A percentile compares a stretch with the other conserved stretches of the same genome.
Conservation (phyloP, 192 early-diverging fungal genomes). For the Chytriomyces sp. region DNA sequence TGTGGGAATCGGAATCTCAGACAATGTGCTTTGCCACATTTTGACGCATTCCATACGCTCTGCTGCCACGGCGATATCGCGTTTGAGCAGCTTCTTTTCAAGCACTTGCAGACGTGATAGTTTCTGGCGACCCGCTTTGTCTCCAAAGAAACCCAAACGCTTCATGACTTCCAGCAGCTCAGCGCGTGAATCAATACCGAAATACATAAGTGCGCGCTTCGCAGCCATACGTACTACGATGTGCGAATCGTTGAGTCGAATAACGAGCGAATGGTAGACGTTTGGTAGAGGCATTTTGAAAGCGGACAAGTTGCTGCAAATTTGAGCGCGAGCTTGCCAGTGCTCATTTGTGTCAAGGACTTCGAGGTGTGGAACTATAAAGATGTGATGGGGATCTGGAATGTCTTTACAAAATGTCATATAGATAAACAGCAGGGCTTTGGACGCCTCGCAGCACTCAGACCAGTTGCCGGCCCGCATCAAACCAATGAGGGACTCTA, state of each 20-base stretch:
- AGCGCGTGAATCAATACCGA: constrained; percentile 38
- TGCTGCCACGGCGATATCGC: constrained; percentile 17
- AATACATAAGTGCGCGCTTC: constrained; percentile 31
- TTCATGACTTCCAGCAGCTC: constrained; percentile 38
- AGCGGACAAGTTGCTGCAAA: constrained; percentile 38
- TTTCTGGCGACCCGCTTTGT: not conserved
- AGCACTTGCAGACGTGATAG: constrained; percentile 2
- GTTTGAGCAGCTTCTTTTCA: constrained; percentile 7
- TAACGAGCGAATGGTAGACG: constrained; percentile 35
- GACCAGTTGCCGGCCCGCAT: constrained; percentile 37
- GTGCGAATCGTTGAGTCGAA: constrained; percentile 36
- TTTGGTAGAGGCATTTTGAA: constrained; percentile 29
- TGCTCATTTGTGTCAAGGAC: constrained; percentile 24
- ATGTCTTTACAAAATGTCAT: constrained; percentile 47
- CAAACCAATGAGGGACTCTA: constrained; percentile 33
- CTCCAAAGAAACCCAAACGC: constrained; percentile 32
- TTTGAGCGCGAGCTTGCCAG: constrained; percentile 45
- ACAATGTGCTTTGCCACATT: not conserved
- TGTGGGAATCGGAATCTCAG: not conserved
- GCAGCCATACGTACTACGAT: constrained; percentile 36
- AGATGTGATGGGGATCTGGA: constrained; percentile 34
- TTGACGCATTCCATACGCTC: constrained; percentile 7
- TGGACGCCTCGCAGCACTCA: constrained; percentile 45
- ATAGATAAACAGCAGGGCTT: constrained; percentile 46
- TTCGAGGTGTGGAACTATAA: constrained; percentile 45